Base-by-base conservation (phyloP, 2,329 filamentous ascomycete genomes). In the Cryphonectria carpinicola region DNA sequence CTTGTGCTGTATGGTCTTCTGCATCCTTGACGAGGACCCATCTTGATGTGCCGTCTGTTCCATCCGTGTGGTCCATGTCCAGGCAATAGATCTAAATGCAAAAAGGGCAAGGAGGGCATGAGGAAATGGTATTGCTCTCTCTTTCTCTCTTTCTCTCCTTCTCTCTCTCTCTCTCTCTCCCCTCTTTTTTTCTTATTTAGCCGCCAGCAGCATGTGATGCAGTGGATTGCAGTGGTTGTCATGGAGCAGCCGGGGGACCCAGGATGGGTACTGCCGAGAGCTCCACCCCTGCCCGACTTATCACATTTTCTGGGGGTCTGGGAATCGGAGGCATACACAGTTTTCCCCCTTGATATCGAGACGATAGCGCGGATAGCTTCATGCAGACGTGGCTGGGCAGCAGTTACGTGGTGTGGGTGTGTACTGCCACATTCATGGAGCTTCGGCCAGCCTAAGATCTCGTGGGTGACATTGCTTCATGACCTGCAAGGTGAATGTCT, bases 281-380 rank as follows among this genome's bases (percentile, higher is more conserved):
- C 69, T 70, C 25, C 37, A 70, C 69, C 69, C 69, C 60, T 70
- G 65, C 22, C 39, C 25, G 14, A 56, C 52, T 66, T 66, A 66
- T 66, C 46, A 49, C 46, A n/a, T n/a, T 49, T 49, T 49, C n/a
- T 49, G n/a, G n/a, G n/a, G n/a, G 39, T 35, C 54, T 65, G 19
- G 22, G n/a, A 22, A n/a, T 56, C 10, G 8, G 28, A 19, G 14
- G 28, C 54, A 35, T 8, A 8, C 4, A 11, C 10, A 11, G 25
- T 28, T 13, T 39, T 28, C 64, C 64, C n/a, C 39, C 35, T n/a
- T 32, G 28, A 66, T 66, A 32, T 64, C 4, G 13, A 19, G 58
- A 61, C 58, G 58, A 39, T 39, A 46, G 32, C 43, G 13, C 17
- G 17, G 43, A 32, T 46, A 61, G 58, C 58, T 61, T 61, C 35